Conservation (phyloP, 2,329 filamentous ascomycete species). For the Penicillium palitans region DNA sequence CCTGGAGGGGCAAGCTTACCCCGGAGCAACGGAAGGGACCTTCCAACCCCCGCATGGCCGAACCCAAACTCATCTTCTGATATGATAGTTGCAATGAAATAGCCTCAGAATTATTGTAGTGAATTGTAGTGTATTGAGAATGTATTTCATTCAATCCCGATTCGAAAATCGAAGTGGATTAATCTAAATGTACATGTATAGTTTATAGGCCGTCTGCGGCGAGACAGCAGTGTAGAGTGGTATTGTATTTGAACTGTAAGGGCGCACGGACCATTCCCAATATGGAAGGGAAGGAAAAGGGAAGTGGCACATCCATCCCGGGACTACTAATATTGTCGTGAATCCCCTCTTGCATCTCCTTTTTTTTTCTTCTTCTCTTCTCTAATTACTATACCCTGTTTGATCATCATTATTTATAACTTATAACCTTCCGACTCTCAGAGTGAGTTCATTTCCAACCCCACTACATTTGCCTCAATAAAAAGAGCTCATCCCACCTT, state of each 20-base stretch:
- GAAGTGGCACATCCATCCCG: slow-evolving; percentile 8
- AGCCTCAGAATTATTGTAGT: too few relatives aligned
- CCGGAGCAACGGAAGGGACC: slow-evolving; percentile 39
- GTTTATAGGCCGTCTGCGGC: background rate
- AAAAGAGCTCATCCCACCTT: slow-evolving; percentile 1
- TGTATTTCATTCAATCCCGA: background rate
- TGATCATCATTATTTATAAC: background rate
- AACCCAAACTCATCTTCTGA: slow-evolving; percentile 19
- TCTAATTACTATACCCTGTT: background rate
- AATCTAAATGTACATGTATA: background rate
- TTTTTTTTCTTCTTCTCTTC: slow-evolving; percentile 5
- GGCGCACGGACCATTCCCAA: slow-evolving; percentile 3
- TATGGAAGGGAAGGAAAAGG: background rate
- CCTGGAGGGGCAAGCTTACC: slow-evolving; percentile 24
- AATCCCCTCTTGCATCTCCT: slow-evolving; percentile 10
- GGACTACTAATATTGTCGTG: slow-evolving; percentile 15
- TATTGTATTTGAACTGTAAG: slow-evolving; percentile 4
- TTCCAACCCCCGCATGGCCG: slow-evolving; percentile 37
- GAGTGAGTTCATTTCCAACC: background rate
- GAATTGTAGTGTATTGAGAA: background rate
- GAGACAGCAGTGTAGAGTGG: background rate
- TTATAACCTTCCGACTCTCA: background rate
- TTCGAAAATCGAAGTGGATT: background rate
- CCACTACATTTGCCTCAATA: background rate
- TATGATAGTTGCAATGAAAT: background rate